Base-by-base conservation (phyloP, 164 flowering plant genomes). In the Vitis labrusca region DNA sequence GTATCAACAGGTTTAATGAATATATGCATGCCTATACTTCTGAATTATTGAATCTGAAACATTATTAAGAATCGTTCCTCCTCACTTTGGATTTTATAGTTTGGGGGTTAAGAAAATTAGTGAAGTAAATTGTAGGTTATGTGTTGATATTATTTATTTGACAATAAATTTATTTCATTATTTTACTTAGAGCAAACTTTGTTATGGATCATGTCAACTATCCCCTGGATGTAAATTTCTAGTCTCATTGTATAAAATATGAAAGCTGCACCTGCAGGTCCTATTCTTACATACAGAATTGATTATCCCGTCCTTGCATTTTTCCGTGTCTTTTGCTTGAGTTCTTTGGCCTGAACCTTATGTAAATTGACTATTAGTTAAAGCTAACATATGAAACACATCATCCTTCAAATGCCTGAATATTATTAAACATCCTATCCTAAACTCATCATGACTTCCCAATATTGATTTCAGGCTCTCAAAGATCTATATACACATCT, bases 401-500 rank as follows among this genome's bases (percentile, higher is more conserved):
- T 3, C 44, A 37, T 37, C 7, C 44, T 37, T 37, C 44, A 37
- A 37, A 37, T 37, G 29, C 71, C 37, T 73, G 37, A 59, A 13
- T 9, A 30, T 27, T 23, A 23, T 23, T 23, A 23, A 23, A 23
- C 27, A 23, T 23, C 27, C 27, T 23, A 23, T 23, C 27, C 27
- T 23, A 23, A 23, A 23, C 27, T 23, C 27, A 23, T 23, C 27
- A 23, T 23, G 27, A 23, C 27, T 59, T 57, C 30, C 32, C 52
- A 19, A 51, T 75, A 60, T 78, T 77, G 53, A 16, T 84, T 86
- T 78, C 93, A 94, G 99, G 94, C 94, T 64, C 70, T 85, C 44
- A 83, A 85, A 78, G 90, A 89, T 72, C 77, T 94, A 9, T 94
- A 92, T 67, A 84, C 86, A 9, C 89, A 87, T 79, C 73, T 94